Evolutionary conservation across 164 flowering plant species (phyloP).

Genomic region (Malania oleifera): DNA sequence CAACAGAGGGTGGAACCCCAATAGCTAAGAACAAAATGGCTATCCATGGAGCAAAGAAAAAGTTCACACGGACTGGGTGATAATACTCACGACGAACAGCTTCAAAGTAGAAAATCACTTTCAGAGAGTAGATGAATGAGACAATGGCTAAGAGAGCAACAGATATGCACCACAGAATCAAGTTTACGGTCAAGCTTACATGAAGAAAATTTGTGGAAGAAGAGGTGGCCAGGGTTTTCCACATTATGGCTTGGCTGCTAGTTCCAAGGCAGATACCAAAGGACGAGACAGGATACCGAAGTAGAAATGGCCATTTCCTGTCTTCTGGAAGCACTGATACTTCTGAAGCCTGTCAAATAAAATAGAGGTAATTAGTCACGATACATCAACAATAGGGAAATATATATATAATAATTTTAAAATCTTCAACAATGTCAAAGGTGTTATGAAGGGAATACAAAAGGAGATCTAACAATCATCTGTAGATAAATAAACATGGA

Average conservation of each 20-base stretch:
- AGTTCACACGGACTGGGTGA: slow-evolving; percentile 85
- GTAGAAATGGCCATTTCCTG: slow-evolving; percentile 84
- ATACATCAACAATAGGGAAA: background rate
- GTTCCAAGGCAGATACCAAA: slow-evolving; percentile 86
- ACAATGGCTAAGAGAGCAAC: slow-evolving; percentile 37
- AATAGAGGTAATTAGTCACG: background rate
- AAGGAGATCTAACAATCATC: no score
- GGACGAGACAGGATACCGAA: slow-evolving; percentile 74
- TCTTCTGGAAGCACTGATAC: slow-evolving; percentile 73
- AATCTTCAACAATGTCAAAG: no score
- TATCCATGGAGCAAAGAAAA: slow-evolving; percentile 92
- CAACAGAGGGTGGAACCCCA: slow-evolving; percentile 53
- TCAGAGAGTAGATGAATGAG: slow-evolving; percentile 42
- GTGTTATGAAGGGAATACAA: no score
- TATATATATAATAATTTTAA: no score
- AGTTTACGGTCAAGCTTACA: slow-evolving; percentile 43
- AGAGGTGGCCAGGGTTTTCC: slow-evolving; percentile 72
- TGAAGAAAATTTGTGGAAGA: slow-evolving; percentile 64
- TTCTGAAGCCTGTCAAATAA: slow-evolving; percentile 56
- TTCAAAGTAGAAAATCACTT: slow-evolving; percentile 67
- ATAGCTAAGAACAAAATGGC: slow-evolving; percentile 55
- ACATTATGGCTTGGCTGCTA: slow-evolving; percentile 89
- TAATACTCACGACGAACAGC: slow-evolving; percentile 83
- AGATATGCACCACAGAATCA: slow-evolving; percentile 71
- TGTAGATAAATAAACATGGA: no score